Percentiles rank a stretch among this genome's conserved stretches.
These are phyloP conservation scores for Helenozyma rhizophorensis DNA, from an alignment of 805 yeast species.

Conservation along the genomic window DNA sequence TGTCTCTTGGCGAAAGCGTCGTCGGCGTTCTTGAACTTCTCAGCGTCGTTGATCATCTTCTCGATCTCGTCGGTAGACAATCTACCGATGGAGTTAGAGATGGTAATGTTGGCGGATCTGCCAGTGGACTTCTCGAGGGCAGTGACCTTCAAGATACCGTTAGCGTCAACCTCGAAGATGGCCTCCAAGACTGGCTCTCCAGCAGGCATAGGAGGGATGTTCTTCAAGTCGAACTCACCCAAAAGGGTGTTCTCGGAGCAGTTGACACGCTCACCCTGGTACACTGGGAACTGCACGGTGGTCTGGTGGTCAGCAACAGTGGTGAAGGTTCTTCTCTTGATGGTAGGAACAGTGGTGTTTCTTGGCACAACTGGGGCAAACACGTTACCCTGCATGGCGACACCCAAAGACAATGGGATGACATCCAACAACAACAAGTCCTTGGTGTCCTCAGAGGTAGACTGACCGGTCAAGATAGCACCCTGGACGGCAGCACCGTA, in stretches of 20 bases:
- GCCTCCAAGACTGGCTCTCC: conserved; percentile 50
- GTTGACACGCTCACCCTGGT: conserved; percentile 52
- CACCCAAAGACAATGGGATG: conserved; percentile 48
- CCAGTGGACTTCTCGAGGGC: conserved; percentile 48
- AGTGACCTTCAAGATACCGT: conserved; percentile 49
- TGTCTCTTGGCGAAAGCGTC: conserved; percentile 99
- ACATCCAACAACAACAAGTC: conserved; percentile 49
- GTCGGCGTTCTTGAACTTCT: conserved; percentile 88
- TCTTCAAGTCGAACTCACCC: conserved; percentile 49
- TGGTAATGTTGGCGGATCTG: conserved; percentile 47
- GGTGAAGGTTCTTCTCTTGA: conserved; percentile 49
- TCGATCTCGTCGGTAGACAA: conserved; percentile 47
- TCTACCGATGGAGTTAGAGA: conserved; percentile 48
- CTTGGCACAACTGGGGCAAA: conserved; percentile 50
- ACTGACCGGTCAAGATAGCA: conserved; percentile 53
- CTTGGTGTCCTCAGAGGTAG: conserved; percentile 46
- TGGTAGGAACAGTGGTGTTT: conserved; percentile 49
- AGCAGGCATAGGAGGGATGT: conserved; percentile 48
- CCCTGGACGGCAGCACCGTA: conserved; percentile 99
- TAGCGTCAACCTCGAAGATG: conserved; percentile 48
- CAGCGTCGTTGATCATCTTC: conserved; percentile 46
- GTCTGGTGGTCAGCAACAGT: conserved; percentile 50
- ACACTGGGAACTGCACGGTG: conserved; percentile 48
- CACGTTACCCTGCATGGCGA: conserved; percentile 49
- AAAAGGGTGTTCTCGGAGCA: conserved; percentile 47